Conservation (phyloP, 2,329 filamentous ascomycete genomes). For the Colletotrichum salicis region DNA sequence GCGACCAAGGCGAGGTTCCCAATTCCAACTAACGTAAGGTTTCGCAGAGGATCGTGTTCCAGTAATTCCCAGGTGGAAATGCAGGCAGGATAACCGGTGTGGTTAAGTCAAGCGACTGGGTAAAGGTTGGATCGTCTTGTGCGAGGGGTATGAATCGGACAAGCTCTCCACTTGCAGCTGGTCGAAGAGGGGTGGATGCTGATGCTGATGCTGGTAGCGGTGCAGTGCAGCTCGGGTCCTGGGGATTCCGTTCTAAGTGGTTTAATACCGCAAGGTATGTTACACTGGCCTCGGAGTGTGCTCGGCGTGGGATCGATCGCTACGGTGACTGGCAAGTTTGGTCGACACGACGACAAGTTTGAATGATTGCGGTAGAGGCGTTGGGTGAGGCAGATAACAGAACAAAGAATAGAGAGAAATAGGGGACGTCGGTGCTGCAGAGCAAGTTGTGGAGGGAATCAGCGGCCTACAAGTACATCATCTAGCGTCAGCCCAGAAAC, state of each 20-base stretch:
- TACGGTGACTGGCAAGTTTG: slow-evolving; percentile 2
- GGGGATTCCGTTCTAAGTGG: not conserved
- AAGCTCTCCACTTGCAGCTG: slow-evolving; percentile 23
- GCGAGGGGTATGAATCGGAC: slow-evolving; percentile 6
- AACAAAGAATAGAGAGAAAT: slow-evolving; percentile 26
- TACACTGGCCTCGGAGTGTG: not conserved
- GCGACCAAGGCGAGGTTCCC: not conserved
- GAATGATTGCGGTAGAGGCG: slow-evolving; percentile 27
- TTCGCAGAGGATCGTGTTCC: not conserved
- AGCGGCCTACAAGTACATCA: slow-evolving; percentile 25
- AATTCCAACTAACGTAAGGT: not conserved
- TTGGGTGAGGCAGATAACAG: not conserved
- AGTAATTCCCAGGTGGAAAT: not conserved
- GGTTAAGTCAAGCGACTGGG: not conserved
- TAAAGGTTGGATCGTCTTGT: not conserved
- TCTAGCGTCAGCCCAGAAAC: slow-evolving; percentile 28
- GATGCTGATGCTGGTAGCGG: not conserved
- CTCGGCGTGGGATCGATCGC: slow-evolving; percentile 22
- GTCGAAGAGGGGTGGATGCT: slow-evolving; percentile 5
- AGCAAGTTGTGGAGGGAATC: slow-evolving; percentile 16
- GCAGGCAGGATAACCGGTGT: not conserved
- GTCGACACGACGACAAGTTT: slow-evolving; percentile 26
- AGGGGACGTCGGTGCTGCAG: slow-evolving; percentile 13
- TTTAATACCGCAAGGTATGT: slow-evolving; percentile 7
- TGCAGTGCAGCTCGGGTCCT: slow-evolving; percentile 12